Evolutionary conservation across 1,284 basidiomycete genomes (phyloP), one percentile per base, ranked within the genome.

Genomic region (Cutaneotrichosporon sp.): DNA sequence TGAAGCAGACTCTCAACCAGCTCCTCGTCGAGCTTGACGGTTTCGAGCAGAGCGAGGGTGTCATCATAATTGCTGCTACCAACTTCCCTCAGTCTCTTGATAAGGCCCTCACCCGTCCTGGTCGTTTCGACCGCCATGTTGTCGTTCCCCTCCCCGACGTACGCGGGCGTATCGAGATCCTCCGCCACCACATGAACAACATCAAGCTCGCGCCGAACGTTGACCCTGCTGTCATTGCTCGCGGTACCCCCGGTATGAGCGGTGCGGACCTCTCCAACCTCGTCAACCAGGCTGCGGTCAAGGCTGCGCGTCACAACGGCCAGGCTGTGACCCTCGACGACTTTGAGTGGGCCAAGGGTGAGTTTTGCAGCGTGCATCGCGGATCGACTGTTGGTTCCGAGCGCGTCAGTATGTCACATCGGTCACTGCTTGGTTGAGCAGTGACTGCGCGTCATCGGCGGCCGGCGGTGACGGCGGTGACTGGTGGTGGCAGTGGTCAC

Each of bases 21-120:
- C 85, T 97, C 21, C 84, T 97, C 61, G 91, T 94, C 52, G 94
- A 97, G 80, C 89, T 97, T 85, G 94, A 97, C 75, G 94, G 95
- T 5, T 97, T 97, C 82, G 83, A 89, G 75, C 90, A 93, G 74
- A 86, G 85, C 49, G 93, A 97, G 78, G 92, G 93, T 40, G 87
- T 97, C 70, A 92, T 97, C 68, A 90, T 96, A 67, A 92, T 96
- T 69, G 93, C 90, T 50, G 94, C 95, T 6, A 97, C 94, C 60
- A 97, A 97, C 80, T 96, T 97, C 80, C 94, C 94, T 2, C 87
- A 96, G 73, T 90, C 89, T 60, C 83, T 97, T 65, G 92, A 96
- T 76, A 92, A 90, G 70, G 94, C 94, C 18, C 86, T 97, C 60
- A 89, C 94, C 47, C 89, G 94, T 72, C 94, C 94, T 40, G 94